Evolutionary conservation across 306 rosid genomes (phyloP).

Genomic region (Trifolium pratense): DNA sequence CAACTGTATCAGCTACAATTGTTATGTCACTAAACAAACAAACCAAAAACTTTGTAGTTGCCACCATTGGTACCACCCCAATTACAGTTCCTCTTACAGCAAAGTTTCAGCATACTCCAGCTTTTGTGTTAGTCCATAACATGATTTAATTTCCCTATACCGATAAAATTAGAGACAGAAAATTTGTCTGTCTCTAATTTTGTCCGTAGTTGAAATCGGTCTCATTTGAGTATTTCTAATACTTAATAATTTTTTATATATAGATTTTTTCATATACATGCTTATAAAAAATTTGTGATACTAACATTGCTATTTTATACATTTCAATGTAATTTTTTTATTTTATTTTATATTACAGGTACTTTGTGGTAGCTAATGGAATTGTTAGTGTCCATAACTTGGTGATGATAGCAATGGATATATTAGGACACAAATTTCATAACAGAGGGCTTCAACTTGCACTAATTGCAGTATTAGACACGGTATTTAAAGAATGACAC

Average conservation of each 20-base stretch:
- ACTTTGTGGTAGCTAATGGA: slow-evolving; percentile 76
- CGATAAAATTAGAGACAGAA: no score
- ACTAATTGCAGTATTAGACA: slow-evolving; percentile 68
- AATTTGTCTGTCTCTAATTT: no score
- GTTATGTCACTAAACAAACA: slow-evolving; percentile 78
- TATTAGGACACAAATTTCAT: slow-evolving; percentile 54
- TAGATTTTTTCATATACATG: no score
- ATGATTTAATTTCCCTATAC: background rate
- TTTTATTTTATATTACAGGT: no score
- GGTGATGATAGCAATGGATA: slow-evolving; percentile 56
- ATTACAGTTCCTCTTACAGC: slow-evolving; percentile 59
- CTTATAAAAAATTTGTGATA: background rate
- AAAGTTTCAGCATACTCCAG: slow-evolving; percentile 74
- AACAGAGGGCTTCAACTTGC: slow-evolving; percentile 63
- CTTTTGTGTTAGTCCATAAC: slow-evolving; percentile 66
- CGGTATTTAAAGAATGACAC: slow-evolving; percentile 50
- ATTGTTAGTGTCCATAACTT: slow-evolving; percentile 67
- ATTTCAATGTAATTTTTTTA: no score
- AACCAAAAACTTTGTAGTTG: slow-evolving; percentile 68
- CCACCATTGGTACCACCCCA: slow-evolving; percentile 71
- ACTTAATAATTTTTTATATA: no score
- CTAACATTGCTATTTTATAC: background rate
- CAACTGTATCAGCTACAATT: slow-evolving; percentile 72
- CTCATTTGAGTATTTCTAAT: background rate
- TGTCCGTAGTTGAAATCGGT: no score